These are phyloP conservation scores for Fusarium globosum DNA, from an alignment of 2,329 filamentous ascomycete genomes.

Conservation along the genomic window DNA sequence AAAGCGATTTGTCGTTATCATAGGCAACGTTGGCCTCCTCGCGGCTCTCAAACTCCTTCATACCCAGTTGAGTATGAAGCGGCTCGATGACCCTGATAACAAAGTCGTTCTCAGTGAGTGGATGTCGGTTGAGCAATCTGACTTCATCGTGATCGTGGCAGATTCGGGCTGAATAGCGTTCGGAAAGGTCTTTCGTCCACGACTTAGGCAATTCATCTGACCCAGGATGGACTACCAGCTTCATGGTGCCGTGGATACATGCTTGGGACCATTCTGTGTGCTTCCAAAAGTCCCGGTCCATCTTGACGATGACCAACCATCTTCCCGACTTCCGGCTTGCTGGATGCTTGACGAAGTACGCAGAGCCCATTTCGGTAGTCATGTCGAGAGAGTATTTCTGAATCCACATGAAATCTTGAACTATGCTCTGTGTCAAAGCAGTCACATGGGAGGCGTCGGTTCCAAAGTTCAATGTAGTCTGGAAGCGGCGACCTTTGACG, in stretches of 20 bases:
- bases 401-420: not conserved
- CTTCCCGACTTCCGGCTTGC: fast-evolving
- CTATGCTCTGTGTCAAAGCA: not conserved
- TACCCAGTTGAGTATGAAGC: fast-evolving
- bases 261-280: not conserved
- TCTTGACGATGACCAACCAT: not conserved
- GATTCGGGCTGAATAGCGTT: not conserved
- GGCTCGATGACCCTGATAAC: not conserved
- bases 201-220: not conserved
- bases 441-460: not conserved
- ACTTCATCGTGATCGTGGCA: not conserved
- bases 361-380: not conserved
- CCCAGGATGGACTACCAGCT: not conserved
- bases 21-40: not conserved
- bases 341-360: not conserved
- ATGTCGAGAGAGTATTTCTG: not conserved
- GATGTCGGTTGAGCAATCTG: not conserved
- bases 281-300: not conserved
- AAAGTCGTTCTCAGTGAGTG: not conserved
- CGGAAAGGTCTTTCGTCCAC: not conserved
- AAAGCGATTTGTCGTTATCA: not conserved
- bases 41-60: fast-evolving
- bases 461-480: not conserved
- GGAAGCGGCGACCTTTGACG: not conserved
- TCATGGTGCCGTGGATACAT: not conserved